Conservation (phyloP, 2,329 filamentous ascomycete species). For the Microsporum audouinii region DNA sequence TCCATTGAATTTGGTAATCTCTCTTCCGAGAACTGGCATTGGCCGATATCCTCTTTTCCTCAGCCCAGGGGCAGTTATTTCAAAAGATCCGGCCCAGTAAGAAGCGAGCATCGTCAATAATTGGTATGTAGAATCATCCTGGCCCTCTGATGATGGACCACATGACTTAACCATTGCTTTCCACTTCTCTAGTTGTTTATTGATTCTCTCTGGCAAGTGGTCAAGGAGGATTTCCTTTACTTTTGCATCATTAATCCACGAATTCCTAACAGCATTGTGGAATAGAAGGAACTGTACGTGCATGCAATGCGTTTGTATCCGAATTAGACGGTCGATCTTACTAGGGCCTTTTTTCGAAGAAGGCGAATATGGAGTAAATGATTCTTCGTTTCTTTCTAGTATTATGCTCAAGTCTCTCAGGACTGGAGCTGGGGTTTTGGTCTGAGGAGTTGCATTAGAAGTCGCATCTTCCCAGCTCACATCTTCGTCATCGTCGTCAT, state of each 20-base stretch:
- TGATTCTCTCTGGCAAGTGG: constrained; percentile 57
- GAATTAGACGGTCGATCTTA: constrained; percentile 69
- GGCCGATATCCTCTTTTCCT: constrained; percentile 85
- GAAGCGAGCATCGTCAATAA: constrained; percentile 64
- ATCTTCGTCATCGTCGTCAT: constrained; percentile 9
- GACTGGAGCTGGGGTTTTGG: constrained; percentile 38
- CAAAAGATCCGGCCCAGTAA: constrained; percentile 83
- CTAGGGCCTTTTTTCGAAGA: constrained; percentile 66
- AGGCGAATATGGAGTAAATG: constrained; percentile 49
- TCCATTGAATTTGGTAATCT: constrained; percentile 58
- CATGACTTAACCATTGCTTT: constrained; percentile 51
- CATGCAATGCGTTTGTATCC: constrained; percentile 69
- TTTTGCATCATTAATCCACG: constrained; percentile 67
- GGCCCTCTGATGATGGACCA: constrained; percentile 28
- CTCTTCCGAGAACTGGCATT: constrained; percentile 59
- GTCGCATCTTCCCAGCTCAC: constrained; percentile 50
- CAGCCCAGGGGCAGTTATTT: constrained; percentile 62
- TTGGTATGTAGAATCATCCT: constrained; percentile 58
- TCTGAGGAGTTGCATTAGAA: constrained; percentile 28
- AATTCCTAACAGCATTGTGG: constrained; percentile 77
- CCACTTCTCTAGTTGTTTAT: constrained; percentile 64
- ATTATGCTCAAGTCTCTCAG: constrained; percentile 65
- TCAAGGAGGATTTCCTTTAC: constrained; percentile 65
- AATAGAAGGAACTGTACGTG: constrained; percentile 82
- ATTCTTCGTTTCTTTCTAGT: constrained; percentile 43